Evolutionary conservation across 2,329 filamentous ascomycete genomes (phyloP), one percentile per base, ranked within the genome.

Genomic region (Leptographium lundbergii): DNA sequence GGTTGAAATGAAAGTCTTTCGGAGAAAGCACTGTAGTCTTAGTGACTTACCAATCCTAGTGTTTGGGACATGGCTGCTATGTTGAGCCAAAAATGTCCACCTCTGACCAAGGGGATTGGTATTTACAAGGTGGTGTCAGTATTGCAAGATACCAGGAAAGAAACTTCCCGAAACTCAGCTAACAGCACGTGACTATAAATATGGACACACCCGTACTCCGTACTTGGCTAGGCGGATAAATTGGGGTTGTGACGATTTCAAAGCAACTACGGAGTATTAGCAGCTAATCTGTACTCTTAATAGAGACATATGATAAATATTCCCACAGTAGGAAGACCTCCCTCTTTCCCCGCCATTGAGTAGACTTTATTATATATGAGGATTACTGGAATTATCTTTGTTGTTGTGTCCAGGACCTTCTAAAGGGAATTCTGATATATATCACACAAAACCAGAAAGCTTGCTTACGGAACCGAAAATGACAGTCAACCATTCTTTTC

Each of bases 61-160:
- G 82, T 86, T 79, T 91, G 88, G 66, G 88, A 91, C 88, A 92
- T 92, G 25, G 19, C 42, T 54, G 47, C 32, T 32, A 14, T 51
- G 34, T 39, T 34, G 57, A 29, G 17, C 4, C 34, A 34, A 56
- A 19, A 17, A 9, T 47, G 24, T 13, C 36, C n/a, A 25, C n/a
- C 29, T 14, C 34, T 39, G 36, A 13, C 29, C 19, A 13, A 10
- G 25, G 4, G n/a, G n/a, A 14, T n/a, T 22, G 7, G 6, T 19
- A 45, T 45, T 45, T 45, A 45, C 19, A 19, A 45, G 42, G 42
- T n/a, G 19, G 42, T n/a, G 42, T 45, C 42, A n/a, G 19, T 19
- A 45, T 45, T 45, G 17, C 17, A 45, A n/a, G 32, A 10, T 34
- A 34, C 42, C 4, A n/a, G 19, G 19, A 45, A 45, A n/a, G 19